phyloP scores from a whole-genome alignment of 306 rosid genomes.

The Vigna mungo region DNA sequence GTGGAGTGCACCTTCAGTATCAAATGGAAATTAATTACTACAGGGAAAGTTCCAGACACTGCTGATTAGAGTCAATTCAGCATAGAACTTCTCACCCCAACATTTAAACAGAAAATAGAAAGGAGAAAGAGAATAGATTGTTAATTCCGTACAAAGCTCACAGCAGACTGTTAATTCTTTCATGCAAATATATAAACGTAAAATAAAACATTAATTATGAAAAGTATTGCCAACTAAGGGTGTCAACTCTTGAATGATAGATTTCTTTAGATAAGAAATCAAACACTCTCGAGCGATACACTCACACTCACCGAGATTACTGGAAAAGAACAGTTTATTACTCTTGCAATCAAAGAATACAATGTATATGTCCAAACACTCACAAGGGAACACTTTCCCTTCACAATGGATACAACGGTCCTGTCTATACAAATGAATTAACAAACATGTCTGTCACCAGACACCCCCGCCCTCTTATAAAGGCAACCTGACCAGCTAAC shows the following conservation, averaged over 20 bases:
- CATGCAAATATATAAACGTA: neutral
- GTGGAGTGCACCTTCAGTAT: conserved; percentile 72
- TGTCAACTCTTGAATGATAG: conserved; percentile 13
- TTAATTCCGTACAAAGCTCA: conserved; percentile 5
- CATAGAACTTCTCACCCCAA: conserved; percentile 26
- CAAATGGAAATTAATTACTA: conserved; percentile 44
- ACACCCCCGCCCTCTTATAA: too few species aligned
- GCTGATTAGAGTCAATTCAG: conserved; percentile 32
- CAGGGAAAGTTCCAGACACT: conserved; percentile 25
- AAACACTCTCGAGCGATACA: too few species aligned
- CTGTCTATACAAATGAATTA: too few species aligned
- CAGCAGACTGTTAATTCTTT: neutral
- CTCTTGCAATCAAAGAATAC: too few species aligned
- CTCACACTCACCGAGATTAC: too few species aligned
- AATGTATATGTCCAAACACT: too few species aligned
- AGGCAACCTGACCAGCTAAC: too few species aligned
- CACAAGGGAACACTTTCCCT: too few species aligned
- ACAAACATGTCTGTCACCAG: too few species aligned
- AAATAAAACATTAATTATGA: conserved; percentile 13
- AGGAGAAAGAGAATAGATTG: neutral
- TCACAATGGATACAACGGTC: too few species aligned
- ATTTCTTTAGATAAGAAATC: too few species aligned
- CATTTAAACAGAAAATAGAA: conserved; percentile 9
- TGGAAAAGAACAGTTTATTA: too few species aligned
- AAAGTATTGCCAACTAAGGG: neutral